These are phyloP conservation scores for Martiniozyma abietophila DNA, from an alignment of 805 yeast species.

Conservation along the genomic window DNA sequence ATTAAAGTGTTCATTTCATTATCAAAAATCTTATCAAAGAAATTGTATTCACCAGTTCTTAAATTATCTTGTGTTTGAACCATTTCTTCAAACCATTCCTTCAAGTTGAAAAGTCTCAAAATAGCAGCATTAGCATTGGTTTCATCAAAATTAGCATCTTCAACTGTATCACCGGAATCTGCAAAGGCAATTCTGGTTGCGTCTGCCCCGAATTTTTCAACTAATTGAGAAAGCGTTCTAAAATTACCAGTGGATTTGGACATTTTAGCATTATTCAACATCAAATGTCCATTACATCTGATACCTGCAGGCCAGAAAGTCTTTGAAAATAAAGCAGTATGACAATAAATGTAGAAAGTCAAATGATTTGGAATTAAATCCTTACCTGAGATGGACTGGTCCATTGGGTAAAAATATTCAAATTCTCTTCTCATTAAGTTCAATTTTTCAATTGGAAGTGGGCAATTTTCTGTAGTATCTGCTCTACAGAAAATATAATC, in stretches of 20 bases:
- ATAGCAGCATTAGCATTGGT: constrained; percentile 95
- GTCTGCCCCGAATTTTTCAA: constrained; percentile 91
- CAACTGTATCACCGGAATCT: constrained; percentile 96
- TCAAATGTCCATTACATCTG: constrained; percentile 90
- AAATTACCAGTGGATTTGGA: constrained; percentile 97
- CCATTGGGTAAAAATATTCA: constrained; percentile 94
- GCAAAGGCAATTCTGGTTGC: constrained; percentile 96
- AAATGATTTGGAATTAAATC: constrained; percentile 96
- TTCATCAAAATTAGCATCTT: constrained; percentile 97
- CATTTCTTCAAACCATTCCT: constrained; percentile 90
- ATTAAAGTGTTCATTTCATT: constrained; percentile 84
- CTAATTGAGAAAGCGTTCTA: constrained; percentile 77
- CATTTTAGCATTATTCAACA: constrained; percentile 96
- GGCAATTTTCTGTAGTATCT: constrained; percentile 39
- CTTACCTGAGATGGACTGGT: constrained; percentile 86
- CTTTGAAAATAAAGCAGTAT: constrained; percentile 88
- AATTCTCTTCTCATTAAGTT: constrained; percentile 81
- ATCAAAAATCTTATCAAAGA: constrained; percentile 85
- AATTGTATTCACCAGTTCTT: constrained; percentile 50
- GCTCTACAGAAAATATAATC: constrained; percentile 75
- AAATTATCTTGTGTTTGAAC: constrained; percentile 41
- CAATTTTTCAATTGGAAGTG: constrained; percentile 60
- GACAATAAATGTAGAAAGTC: constrained; percentile 89
- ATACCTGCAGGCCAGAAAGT: constrained; percentile 90
- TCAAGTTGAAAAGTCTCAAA: constrained; percentile 80